Base-by-base conservation (phyloP, 306 rosid genomes). In the Clitoria ternatea region DNA sequence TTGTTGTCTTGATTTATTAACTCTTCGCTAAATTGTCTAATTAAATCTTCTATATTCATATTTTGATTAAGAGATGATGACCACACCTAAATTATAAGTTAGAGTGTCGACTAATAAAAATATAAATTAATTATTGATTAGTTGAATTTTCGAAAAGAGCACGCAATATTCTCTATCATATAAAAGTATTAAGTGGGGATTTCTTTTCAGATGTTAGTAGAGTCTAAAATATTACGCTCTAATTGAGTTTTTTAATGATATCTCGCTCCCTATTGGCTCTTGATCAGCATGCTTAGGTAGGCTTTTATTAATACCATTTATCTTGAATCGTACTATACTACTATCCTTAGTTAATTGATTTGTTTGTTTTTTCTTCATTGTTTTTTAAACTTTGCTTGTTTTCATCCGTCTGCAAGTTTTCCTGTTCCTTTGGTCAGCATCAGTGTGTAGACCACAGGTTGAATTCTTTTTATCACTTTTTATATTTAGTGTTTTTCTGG, bases 391-490 rank as follows among this genome's bases (percentile, higher is more conserved):
- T 17, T 60, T 29, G 26, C 47, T 48, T 48, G 54, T 49, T 70
- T 81, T 73, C 23, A 52, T 75, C 70, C 12, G 23, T 14, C 20
- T 1, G 47, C 55, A 47, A 30, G 39, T 4, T 67, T 26, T 44
- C 57, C 27, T 79, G 64, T 67, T 79, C 82, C 54, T 79, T 79
- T 56, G 69, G 84, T 83, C 87, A 80, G 62, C 80, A 77, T 77
- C 85, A 37, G 68, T 26, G 71, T 42, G 52, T 69, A 61, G 73
- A 64, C 61, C 77, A 70, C 15, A 43, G 3, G 7, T 7, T 17
- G 9, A 47, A 20, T 8, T 33, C 22, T 69, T 63, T 70, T 56
- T 14, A 40, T 7, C 62, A 56, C 65, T 77, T 60, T 59, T 61
- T 33, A 60, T 60, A 60, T 17, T 35, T 60, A 60, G 20, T 13